Evolutionary conservation across 2,329 filamentous ascomycete genomes (phyloP), one percentile per base, ranked within the genome.

Genomic region (Xylariaceae sp.): DNA sequence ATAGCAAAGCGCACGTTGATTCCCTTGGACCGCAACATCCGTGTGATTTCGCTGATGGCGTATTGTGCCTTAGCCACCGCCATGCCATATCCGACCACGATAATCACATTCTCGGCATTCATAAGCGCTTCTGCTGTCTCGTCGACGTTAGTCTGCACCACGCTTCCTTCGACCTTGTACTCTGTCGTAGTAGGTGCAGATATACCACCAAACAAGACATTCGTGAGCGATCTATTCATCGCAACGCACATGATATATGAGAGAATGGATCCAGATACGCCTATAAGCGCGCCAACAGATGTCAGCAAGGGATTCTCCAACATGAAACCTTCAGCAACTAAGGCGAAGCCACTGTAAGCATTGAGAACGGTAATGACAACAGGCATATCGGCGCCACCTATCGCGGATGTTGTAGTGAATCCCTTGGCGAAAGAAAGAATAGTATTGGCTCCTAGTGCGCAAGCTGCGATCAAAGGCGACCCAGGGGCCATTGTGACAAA

Each of bases 31-130:
- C 90, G 86, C 13, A 96, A 78, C 73, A 86, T 82, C 48, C 81
- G 77, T 3, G 89, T 89, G 64, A 96, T 93, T 69, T 92, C 89
- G 3, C 88, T 88, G 55, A 96, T 90, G 18, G 90, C 90, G 70
- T 96, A 96, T 74, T 96, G 92, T 2, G 92, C 91, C 74, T 96
- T 96, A 7, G 92, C 91, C 1, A 96, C 91, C 0, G 92, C 92
- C 92, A 96, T 96, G 55, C 92, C 92, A 68, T 96, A 96, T 0
- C 92, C 92, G 4, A 96, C 91, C 1, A 93, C 87, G 56, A 96
- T 92, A 67, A 96, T 94, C 58, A 96, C 90, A 51, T 82, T 92
- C 69, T 96, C 90, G 0, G 90, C 87, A 62, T 88, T 88, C 13
- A 85, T 77, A 2, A 96, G 79, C 0, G 85, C 81, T 34, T 95